Conservation (phyloP, 73 alveolate species). For the Urostyla sp. region DNA sequence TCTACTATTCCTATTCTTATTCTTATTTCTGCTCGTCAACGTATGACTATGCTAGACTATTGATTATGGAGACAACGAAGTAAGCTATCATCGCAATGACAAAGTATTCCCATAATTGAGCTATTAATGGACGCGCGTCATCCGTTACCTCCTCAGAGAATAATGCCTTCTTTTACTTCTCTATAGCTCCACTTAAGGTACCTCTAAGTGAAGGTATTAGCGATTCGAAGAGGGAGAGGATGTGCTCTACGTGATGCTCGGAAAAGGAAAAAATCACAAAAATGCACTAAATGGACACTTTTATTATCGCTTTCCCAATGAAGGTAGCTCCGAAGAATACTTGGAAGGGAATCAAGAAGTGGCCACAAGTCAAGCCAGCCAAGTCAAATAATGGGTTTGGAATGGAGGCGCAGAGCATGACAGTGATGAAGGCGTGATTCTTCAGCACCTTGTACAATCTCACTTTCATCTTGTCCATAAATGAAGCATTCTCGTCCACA, state of each 20-base stretch:
- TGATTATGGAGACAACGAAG: constrained; percentile 51
- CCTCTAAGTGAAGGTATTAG: constrained; percentile 63
- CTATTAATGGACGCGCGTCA: constrained; percentile 63
- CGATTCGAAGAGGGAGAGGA: constrained; percentile 48
- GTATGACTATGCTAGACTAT: constrained; percentile 40
- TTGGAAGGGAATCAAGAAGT: constrained; percentile 81
- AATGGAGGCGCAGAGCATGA: constrained; percentile 84
- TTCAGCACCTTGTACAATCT: constrained; percentile 65
- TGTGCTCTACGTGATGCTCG: constrained; percentile 69
- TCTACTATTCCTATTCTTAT: constrained; percentile 14
- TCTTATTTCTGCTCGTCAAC: constrained; percentile 23
- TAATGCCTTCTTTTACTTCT: constrained; percentile 70
- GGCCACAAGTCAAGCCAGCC: constrained; percentile 93
- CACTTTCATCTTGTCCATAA: constrained; percentile 70
- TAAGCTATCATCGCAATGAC: constrained; percentile 66
- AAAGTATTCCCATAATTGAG: constrained; percentile 58
- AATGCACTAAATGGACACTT: constrained; percentile 78
- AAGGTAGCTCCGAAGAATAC: constrained; percentile 90
- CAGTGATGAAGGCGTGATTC: constrained; percentile 84
- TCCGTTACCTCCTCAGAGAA: constrained; percentile 62
- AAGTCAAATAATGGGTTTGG: constrained; percentile 93
- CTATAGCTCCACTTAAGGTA: constrained; percentile 62
- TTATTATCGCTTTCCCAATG: constrained; percentile 84
- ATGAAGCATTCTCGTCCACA: background rate
- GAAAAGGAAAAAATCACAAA: constrained; percentile 80